Conservation (phyloP, 768 basidiomycete genomes). For the Butyriboletus loyo region DNA sequence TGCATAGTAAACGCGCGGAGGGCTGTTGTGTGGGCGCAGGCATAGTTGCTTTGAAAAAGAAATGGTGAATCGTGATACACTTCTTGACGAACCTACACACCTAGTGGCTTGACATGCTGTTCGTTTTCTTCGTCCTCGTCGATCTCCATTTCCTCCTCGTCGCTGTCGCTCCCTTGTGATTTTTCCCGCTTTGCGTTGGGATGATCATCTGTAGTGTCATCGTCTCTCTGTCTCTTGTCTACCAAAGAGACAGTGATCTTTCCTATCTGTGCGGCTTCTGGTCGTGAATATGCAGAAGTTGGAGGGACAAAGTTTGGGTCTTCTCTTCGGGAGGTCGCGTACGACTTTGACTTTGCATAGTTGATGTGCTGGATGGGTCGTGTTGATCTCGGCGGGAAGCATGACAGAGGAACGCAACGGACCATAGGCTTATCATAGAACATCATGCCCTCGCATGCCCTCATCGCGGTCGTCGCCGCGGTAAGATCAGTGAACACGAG, state of each 20-base stretch:
- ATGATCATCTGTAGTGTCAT: constrained; percentile 50
- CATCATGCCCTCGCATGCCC: constrained; percentile 87
- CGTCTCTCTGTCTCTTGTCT: constrained; percentile 70
- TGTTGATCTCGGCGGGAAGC: constrained; percentile 7
- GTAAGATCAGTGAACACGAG: constrained; percentile 92
- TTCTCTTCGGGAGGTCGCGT: constrained; percentile 75
- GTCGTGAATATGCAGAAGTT: constrained; percentile 57
- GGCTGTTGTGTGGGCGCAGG: constrained; percentile 52
- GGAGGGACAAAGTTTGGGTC: constrained; percentile 82
- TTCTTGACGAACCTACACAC: constrained; percentile 39
- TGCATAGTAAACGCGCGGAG: constrained; percentile 65
- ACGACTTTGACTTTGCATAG: constrained; percentile 88
- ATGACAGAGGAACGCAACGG: constrained; percentile 32
- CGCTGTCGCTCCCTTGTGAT: constrained; percentile 56
- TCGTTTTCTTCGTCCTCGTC: constrained; percentile 79
- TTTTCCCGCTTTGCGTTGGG: constrained; percentile 68
- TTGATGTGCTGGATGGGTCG: constrained; percentile 65
- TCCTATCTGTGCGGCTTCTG: constrained; percentile 41
- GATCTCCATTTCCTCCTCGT: constrained; percentile 92
- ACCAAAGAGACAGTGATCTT: constrained; percentile 32
- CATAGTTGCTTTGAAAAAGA: constrained; percentile 32
- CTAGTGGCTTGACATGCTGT: constrained; percentile 38
- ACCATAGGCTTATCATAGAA: constrained; percentile 94
- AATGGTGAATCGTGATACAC: constrained; percentile 10
- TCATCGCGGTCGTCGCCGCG: constrained; percentile 87